Conservation (phyloP, 495 filamentous ascomycete species). For the Hamigera avellanea region DNA sequence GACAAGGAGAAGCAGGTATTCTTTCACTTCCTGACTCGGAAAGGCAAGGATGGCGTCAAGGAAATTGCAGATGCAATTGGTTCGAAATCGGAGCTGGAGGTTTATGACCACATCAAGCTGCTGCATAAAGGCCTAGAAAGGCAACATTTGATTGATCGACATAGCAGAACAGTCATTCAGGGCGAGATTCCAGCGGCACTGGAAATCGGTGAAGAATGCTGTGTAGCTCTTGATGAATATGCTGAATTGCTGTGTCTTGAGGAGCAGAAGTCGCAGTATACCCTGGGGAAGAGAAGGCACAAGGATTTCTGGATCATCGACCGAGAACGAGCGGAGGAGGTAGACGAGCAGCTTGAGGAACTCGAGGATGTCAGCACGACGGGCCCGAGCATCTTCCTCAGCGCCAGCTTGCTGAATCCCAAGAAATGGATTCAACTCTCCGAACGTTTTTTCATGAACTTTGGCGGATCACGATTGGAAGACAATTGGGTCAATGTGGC, state of each 20-base stretch:
- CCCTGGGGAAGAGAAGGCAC: slow-evolving; percentile 41
- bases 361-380: slow-evolving; percentile 12
- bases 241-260: slow-evolving; percentile 47
- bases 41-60: slow-evolving; percentile 46
- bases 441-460: slow-evolving; percentile 68
- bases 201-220: slow-evolving; percentile 59
- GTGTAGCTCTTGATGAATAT: slow-evolving; percentile 51
- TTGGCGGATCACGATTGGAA: slow-evolving; percentile 32
- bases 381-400: slow-evolving; percentile 27
- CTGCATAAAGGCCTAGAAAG: slow-evolving; percentile 40
- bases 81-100: slow-evolving; percentile 65
- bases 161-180: slow-evolving; percentile 14
- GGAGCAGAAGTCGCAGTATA: slow-evolving; percentile 45
- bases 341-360: slow-evolving; percentile 19
- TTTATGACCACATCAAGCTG: slow-evolving; percentile 51
- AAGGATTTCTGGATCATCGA: slow-evolving; percentile 46
- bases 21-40: slow-evolving; percentile 49
- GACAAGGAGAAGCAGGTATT: slow-evolving; percentile 55
- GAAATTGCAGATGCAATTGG: slow-evolving; percentile 52
- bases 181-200: slow-evolving; percentile 55
- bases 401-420: slow-evolving; percentile 46
- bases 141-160: slow-evolving; percentile 15
- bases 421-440: slow-evolving; percentile 54
- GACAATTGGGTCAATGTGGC: slow-evolving; percentile 54
- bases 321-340: slow-evolving; percentile 23